These are phyloP conservation scores for Scheffersomyces insectosa DNA, from an alignment of 1,139 yeast species.

Conservation along the genomic window DNA sequence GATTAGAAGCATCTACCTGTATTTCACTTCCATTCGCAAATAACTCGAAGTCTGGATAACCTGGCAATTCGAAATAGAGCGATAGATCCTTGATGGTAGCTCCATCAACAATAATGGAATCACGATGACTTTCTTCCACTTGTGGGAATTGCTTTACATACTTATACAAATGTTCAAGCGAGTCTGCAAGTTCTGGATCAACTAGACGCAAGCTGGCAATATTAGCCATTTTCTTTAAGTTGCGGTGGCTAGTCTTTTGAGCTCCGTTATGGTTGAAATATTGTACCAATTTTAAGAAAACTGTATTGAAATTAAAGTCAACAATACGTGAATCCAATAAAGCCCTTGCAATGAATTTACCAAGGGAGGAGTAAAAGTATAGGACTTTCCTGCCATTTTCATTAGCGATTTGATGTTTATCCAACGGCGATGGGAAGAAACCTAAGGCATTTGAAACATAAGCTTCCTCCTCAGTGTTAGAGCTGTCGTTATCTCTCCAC, in stretches of 20 bases:
- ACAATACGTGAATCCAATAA: slow-evolving; percentile 82
- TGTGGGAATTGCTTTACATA: slow-evolving; percentile 35
- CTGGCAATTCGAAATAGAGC: slow-evolving; percentile 75
- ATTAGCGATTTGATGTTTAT: slow-evolving; percentile 22
- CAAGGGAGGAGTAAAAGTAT: slow-evolving; percentile 64
- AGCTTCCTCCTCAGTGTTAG: slow-evolving; percentile 26
- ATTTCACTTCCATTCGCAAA: slow-evolving; percentile 54
- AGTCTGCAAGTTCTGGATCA: slow-evolving; percentile 63
- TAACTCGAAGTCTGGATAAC: slow-evolving; percentile 63
- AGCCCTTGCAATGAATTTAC: slow-evolving; percentile 85
- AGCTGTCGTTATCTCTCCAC: slow-evolving; percentile 61
- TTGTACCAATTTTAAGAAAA: slow-evolving; percentile 59
- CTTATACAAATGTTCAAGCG: slow-evolving; percentile 53
- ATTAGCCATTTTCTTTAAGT: slow-evolving; percentile 29
- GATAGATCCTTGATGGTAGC: slow-evolving; percentile 53
- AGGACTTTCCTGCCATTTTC: slow-evolving; percentile 48
- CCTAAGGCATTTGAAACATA: slow-evolving; percentile 52
- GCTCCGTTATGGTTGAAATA: slow-evolving; percentile 21
- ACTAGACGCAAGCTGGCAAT: slow-evolving; percentile 49
- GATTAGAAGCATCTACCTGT: slow-evolving; percentile 52
- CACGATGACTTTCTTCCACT: slow-evolving; percentile 18
- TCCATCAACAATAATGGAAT: slow-evolving; percentile 37
- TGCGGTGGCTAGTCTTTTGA: slow-evolving; percentile 14
- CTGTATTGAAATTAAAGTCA: slow-evolving; percentile 74
- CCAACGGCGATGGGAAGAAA: slow-evolving; percentile 73